Evolutionary conservation across 192 early-diverging fungal genomes (phyloP), one percentile per base, ranked within the genome.

Genomic region (Entomortierella chlamydospora): DNA sequence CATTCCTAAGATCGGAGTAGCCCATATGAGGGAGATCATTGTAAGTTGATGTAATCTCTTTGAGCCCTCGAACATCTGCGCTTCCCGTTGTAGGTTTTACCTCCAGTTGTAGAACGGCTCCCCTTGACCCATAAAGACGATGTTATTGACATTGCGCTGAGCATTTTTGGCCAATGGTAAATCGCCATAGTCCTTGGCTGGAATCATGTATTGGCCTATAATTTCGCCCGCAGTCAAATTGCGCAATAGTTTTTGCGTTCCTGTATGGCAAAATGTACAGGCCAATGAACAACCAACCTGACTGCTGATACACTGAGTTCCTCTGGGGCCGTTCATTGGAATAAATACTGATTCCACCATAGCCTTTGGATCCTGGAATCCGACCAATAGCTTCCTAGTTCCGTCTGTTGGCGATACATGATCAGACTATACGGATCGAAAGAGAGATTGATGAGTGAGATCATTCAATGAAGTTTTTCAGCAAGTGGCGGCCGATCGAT

Each of bases 91-190:
- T n/a, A n/a, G 17, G 6, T 1, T 25, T 37, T 86, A 87, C 74
- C 83, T 88, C 82, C 89, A 95, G 76, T 97, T 97, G 76, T 92
- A 91, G 20, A 96, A 73, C 1, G 96, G 96, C 70, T 97, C 96
- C 15, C 94, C 95, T 80, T 95, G 94, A 28, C 95, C 95, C 96
- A 97, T 97, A 64, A 95, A 93, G 0, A 97, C 96, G 58, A 96
- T 90, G 78, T 97, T 97, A 25, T 87, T 88, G 22, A 95, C 81
- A 2, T 57, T 83, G 41, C 89, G 84, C 47, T 85, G 84, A 12
- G 54, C 56, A 31, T 70, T 68, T 8, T 81, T 63, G 18, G 39
- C 31, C 1, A 88, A 66, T 18, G 92, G 92, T 63, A 94, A 91
- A 61, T 92, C 92, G 23, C 81, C 83, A 34, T 81, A 80, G 47